A percentile compares a stretch with the other conserved stretches of the same genome.
These are phyloP conservation scores for Bipolaris cookei DNA, from an alignment of 2,329 filamentous ascomycete species.

Conservation along the genomic window DNA sequence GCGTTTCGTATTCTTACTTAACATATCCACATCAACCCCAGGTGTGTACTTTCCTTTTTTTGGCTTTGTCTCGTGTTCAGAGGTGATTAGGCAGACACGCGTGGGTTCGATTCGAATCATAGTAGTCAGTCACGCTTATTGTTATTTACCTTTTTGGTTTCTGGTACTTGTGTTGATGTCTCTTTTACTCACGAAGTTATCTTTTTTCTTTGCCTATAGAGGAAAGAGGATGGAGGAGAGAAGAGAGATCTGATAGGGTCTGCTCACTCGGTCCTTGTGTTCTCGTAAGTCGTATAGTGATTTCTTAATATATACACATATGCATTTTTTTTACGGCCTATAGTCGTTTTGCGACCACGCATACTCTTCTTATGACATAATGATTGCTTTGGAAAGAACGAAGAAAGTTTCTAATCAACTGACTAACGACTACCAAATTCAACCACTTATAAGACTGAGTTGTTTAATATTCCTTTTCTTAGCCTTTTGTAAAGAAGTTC, in stretches of 20 bases:
- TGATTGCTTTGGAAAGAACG: too few species aligned
- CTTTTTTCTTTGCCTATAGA: background rate
- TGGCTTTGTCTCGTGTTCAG: background rate
- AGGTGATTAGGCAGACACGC: background rate
- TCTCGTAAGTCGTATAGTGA: background rate
- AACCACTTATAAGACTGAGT: too few species aligned
- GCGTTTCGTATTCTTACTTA: background rate
- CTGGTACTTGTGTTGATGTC: background rate
- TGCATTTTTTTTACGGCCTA: too few species aligned
- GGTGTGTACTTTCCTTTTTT: slow-evolving; percentile 9
- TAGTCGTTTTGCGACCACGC: too few species aligned
- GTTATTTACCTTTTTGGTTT: background rate
- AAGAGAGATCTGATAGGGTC: too few species aligned
- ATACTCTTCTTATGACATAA: too few species aligned
- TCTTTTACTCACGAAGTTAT: background rate
- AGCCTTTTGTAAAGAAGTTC: too few species aligned
- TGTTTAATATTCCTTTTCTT: too few species aligned
- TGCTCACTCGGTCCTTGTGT: background rate
- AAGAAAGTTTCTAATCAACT: too few species aligned
- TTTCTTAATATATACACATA: background rate
- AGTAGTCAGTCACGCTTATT: background rate
- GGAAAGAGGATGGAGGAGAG: background rate
- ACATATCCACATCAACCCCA: background rate
- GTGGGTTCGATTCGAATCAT: background rate
- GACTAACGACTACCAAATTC: too few species aligned